A percentile compares a stretch with the other conserved stretches of the same genome.
Conservation (phyloP, 2,329 filamentous ascomycete species). For the Chaetothyriales sp. region DNA sequence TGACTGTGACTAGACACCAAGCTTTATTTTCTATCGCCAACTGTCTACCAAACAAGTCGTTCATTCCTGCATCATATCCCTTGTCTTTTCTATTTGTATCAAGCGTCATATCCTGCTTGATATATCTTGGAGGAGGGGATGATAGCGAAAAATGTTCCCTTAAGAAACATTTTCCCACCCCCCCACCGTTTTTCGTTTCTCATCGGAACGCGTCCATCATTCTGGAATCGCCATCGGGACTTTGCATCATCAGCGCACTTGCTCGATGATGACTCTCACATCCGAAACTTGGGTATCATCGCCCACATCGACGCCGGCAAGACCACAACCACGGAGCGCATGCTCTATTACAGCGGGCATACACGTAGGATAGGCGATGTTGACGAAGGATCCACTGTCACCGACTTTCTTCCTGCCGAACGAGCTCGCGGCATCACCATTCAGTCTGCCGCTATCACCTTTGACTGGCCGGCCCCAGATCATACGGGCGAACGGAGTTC, state of each 20-base stretch:
- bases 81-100: background rate
- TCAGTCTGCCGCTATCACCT: constrained; percentile 90
- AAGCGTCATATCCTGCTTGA: background rate
- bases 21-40: no score
- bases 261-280: background rate
- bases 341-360: constrained; percentile 92
- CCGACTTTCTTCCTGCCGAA: constrained; percentile 90
- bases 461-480: constrained; percentile 63
- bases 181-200: background rate
- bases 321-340: constrained; percentile 95
- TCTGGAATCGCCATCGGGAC: background rate
- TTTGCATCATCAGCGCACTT: background rate
- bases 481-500: constrained; percentile 19
- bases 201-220: background rate
- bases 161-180: background rate
- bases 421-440: constrained; percentile 90
- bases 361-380: constrained; percentile 86
- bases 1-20: no score
- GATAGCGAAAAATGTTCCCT: background rate
- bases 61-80: background rate
- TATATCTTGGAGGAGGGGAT: background rate
- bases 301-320: constrained; percentile 98
- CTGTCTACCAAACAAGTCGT: no score
- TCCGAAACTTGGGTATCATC: constrained; percentile 94
- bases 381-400: constrained; percentile 91